Evolutionary conservation across 2,329 filamentous ascomycete genomes (phyloP).

Genomic region (Scytalidium sp.): DNA sequence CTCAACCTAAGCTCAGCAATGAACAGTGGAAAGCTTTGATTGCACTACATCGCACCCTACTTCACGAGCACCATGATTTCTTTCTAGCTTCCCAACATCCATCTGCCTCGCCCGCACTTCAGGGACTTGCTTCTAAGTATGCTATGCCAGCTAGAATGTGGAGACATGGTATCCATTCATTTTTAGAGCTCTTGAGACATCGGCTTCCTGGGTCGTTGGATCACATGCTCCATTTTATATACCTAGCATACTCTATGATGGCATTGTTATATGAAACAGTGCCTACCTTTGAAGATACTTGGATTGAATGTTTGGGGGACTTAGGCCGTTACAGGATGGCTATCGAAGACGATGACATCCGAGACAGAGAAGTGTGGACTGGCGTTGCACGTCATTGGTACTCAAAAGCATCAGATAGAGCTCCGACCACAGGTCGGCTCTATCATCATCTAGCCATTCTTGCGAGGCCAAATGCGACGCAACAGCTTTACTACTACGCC

Average conservation of each 20-base stretch:
- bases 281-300: slow-evolving; percentile 77
- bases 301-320: slow-evolving; percentile 85
- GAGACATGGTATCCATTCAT: slow-evolving; percentile 81
- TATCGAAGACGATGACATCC: slow-evolving; percentile 77
- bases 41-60: slow-evolving; percentile 72
- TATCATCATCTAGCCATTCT: slow-evolving; percentile 85
- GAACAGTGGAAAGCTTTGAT: slow-evolving; percentile 86
- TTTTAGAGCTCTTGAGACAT: slow-evolving; percentile 73
- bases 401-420: slow-evolving; percentile 70
- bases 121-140: slow-evolving; percentile 72
- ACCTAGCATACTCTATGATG: slow-evolving; percentile 87
- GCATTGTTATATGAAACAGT: slow-evolving; percentile 83
- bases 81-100: slow-evolving; percentile 88
- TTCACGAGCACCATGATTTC: slow-evolving; percentile 84
- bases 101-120: slow-evolving; percentile 65
- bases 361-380: slow-evolving; percentile 74
- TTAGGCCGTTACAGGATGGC: slow-evolving; percentile 83
- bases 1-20: slow-evolving; percentile 45
- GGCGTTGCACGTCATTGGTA: slow-evolving; percentile 79
- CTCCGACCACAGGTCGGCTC: slow-evolving; percentile 69
- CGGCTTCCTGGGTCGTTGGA: slow-evolving; percentile 74
- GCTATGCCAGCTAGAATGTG: slow-evolving; percentile 93
- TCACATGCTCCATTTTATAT: slow-evolving; percentile 89
- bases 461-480: slow-evolving; percentile 64
- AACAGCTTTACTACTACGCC: slow-evolving; percentile 70